Base-by-base conservation (phyloP, 768 basidiomycete species). In the Neoboletus subvelutipes region DNA sequence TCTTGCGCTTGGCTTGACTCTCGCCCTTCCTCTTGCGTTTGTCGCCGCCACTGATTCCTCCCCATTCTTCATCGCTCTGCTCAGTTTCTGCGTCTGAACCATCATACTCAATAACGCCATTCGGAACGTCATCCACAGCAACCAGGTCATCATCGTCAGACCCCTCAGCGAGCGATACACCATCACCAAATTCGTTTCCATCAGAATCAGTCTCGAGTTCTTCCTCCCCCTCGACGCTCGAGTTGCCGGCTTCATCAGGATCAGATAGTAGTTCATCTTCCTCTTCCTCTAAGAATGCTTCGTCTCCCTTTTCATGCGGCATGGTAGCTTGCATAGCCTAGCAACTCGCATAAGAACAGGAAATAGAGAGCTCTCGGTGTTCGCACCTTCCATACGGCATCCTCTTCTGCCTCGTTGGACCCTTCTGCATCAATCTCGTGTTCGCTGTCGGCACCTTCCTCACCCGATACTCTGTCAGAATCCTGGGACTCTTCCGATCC, bases 281-380 rank as follows among this genome's bases (percentile, higher is more conserved):
- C 9, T 45, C 78, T 29, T 57, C 58, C 4, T 77, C 76, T 52
- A 77, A 56, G 26, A 80, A 69, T 18, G 75, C 75, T 22, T 79
- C 80, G 18, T 83, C 84, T 12, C 78, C 83, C 4, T 68, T 68
- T 20, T 76, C 77, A 55, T 77, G 80, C 3, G 90, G 92, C 83
- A 95, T 87, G 3, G 84, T 83, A n/a, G 84, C 83, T 78, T 92
- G 84, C 92, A 96, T 95, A 0, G 84, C 94, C 94, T 97, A 33
- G 7, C 8, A 0, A 9, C 24, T 28, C 17, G 26, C 29, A 43
- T 61, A 36, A 60, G 62, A 42, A 46, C 0, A 11, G 10, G 13
- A 39, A 34, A 1, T 3, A 15, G 26, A 46, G n/a, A 33, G 13
- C 4, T 4, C 5, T n/a, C 15, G 5, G 17, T 18, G 15, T 17